Percentiles rank a stretch among this genome's conserved stretches.
Evolutionary conservation across 805 yeast species (phyloP).

Genomic region (Candida maris): DNA sequence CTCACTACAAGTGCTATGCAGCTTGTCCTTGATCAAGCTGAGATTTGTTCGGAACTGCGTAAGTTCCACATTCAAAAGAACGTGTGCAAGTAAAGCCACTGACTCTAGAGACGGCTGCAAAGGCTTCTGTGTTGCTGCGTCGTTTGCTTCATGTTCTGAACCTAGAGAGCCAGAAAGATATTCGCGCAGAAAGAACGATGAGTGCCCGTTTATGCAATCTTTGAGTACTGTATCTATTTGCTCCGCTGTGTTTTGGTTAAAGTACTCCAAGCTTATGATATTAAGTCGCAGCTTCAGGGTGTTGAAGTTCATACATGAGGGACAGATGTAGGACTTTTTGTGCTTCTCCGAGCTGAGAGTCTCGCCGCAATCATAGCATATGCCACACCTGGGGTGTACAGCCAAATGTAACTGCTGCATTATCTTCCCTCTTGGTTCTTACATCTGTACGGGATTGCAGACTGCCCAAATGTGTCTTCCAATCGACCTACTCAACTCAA

Average conservation of each 20-base stretch:
- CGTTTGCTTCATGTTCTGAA: neutral
- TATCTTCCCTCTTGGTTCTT: no score
- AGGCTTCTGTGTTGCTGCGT: constrained; percentile 2
- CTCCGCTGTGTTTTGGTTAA: constrained; percentile 14
- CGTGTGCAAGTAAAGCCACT: constrained; percentile 29
- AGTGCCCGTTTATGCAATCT: constrained; percentile 24
- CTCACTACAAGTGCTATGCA: constrained; percentile 6
- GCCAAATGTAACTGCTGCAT: neutral
- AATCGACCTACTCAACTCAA: no score
- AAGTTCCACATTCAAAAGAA: constrained; percentile 29
- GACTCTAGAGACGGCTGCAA: constrained; percentile 23
- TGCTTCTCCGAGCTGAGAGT: constrained; percentile 3
- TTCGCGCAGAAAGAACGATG: constrained; percentile 13
- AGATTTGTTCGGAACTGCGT: constrained; percentile 17
- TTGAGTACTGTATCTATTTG: constrained; percentile 24
- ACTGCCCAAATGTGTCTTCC: no score
- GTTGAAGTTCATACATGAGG: constrained; percentile 26
- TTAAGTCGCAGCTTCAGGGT: constrained; percentile 23
- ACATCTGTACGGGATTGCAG: no score
- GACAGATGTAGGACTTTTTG: constrained; percentile 18
- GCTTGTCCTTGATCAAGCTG: constrained; percentile 5
- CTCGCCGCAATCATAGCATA: constrained; percentile 11
- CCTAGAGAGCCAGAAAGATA: constrained; percentile 11
- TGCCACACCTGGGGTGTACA: constrained; percentile 16
- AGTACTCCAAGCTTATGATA: constrained; percentile 17